A percentile compares a stretch with the other conserved stretches of the same genome.
These are phyloP conservation scores for Ophiostoma populinum DNA, from an alignment of 2,329 filamentous ascomycete genomes.

Conservation along the genomic window DNA sequence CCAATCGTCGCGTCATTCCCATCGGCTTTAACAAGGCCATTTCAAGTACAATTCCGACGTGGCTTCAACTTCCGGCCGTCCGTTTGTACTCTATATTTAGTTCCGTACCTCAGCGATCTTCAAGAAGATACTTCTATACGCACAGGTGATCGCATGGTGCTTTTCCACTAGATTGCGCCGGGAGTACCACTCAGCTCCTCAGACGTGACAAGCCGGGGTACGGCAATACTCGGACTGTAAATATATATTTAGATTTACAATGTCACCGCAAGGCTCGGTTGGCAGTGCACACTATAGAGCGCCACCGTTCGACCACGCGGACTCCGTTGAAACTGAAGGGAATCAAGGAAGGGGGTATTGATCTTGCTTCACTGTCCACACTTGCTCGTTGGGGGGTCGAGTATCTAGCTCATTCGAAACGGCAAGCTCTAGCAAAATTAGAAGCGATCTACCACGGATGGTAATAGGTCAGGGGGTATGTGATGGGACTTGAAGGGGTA, in stretches of 20 bases:
- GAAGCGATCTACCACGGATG: conserved; percentile 28
- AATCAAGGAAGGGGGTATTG: conserved; percentile 14
- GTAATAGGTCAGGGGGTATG: too few relatives aligned
- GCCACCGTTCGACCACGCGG: conserved; percentile 12
- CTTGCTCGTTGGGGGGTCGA: conserved; percentile 37
- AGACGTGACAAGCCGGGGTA: too few relatives aligned
- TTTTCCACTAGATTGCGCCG: too few relatives aligned
- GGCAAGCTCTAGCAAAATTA: conserved; percentile 51
- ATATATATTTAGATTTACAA: not conserved
- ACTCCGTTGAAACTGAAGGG: conserved; percentile 5
- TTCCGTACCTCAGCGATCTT: too few relatives aligned
- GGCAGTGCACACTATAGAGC: not conserved
- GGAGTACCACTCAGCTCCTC: too few relatives aligned
- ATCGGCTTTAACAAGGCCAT: too few relatives aligned
- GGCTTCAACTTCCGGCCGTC: too few relatives aligned
- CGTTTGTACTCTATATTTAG: too few relatives aligned
- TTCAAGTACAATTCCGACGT: too few relatives aligned
- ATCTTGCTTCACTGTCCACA: conserved; percentile 56
- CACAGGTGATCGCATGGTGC: too few relatives aligned
- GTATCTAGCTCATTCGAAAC: conserved; percentile 21
- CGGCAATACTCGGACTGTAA: not conserved
- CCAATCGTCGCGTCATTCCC: not conserved
- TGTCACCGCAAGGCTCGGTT: conserved; percentile 2
- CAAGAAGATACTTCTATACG: too few relatives aligned
- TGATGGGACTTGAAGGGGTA: too few relatives aligned